Percentiles rank a stretch among this genome's conserved stretches.
These are phyloP conservation scores for Escallonia herrerae DNA, from an alignment of 129 eudicot genomes.

Conservation along the genomic window DNA sequence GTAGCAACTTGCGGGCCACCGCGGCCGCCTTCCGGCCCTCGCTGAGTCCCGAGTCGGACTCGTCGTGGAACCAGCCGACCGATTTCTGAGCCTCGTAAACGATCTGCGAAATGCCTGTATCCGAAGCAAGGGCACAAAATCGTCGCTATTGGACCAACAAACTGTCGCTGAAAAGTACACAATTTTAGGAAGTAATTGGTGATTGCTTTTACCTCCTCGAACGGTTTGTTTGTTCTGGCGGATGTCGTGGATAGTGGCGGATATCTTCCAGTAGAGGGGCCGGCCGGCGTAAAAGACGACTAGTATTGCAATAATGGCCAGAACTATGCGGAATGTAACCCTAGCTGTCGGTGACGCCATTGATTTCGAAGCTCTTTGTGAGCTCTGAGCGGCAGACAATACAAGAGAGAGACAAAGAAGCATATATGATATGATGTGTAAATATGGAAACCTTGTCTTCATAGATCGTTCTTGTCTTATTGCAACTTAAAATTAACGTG, in stretches of 20 bases:
- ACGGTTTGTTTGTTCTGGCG: slow-evolving; percentile 50
- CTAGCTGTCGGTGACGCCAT: slow-evolving; percentile 49
- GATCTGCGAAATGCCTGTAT: slow-evolving; percentile 39
- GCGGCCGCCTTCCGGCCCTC: not conserved
- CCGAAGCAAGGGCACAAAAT: not conserved
- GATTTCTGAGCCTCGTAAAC: slow-evolving; percentile 46
- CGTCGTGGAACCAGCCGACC: slow-evolving; percentile 53
- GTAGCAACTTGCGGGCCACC: not conserved
- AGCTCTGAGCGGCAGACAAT: too few relatives aligned
- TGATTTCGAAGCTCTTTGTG: not conserved
- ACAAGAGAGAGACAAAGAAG: too few relatives aligned
- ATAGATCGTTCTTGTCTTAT: too few relatives aligned
- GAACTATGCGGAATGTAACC: slow-evolving; percentile 35
- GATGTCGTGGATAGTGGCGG: slow-evolving; percentile 58
- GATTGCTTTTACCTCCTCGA: slow-evolving; percentile 28
- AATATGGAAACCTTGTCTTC: too few relatives aligned
- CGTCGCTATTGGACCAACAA: too few relatives aligned
- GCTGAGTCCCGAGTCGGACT: slow-evolving; percentile 29
- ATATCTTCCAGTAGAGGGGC: slow-evolving; percentile 68
- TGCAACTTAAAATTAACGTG: too few relatives aligned
- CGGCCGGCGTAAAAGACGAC: slow-evolving; percentile 42
- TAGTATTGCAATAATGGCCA: slow-evolving; percentile 21
- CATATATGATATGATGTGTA: too few relatives aligned
- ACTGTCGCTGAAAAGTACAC: too few relatives aligned
- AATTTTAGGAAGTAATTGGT: too few relatives aligned